Evolutionary conservation across 768 basidiomycete genomes (phyloP).

Genomic region (Postia placenta): DNA sequence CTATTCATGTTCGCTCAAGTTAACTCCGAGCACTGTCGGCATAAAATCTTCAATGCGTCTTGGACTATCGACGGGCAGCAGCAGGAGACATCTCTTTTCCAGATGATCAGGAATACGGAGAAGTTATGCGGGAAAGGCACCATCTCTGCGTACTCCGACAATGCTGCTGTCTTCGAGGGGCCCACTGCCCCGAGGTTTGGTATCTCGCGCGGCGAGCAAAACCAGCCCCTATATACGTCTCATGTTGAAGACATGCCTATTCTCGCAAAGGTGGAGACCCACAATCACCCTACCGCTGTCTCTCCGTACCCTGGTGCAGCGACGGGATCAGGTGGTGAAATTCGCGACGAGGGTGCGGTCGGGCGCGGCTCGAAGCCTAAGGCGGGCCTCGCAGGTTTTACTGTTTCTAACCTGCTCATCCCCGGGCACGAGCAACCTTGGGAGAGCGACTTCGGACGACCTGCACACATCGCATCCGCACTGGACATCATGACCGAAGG

Average conservation of each 20-base stretch:
- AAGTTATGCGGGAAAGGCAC: constrained; percentile 68
- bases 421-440: constrained; percentile 90
- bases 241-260: constrained; percentile 74
- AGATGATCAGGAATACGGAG: constrained; percentile 98
- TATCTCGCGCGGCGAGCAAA: constrained; percentile 27
- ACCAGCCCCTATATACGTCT: constrained; percentile 45
- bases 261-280: constrained; percentile 96
- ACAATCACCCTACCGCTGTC: constrained; percentile 98
- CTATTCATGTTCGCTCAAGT: constrained; percentile 99
- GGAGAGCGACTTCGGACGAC: constrained; percentile 92
- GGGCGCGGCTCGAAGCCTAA: constrained; percentile 95
- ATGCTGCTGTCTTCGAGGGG: constrained; percentile 91
- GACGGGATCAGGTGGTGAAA: constrained; percentile 97
- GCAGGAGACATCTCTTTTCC: constrained; percentile 74
- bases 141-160: constrained; percentile 96
- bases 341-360: constrained; percentile 95
- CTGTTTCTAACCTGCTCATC: constrained; percentile 89
- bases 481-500: constrained; percentile 97
- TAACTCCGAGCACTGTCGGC: constrained; percentile 99
- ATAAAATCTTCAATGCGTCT: constrained; percentile 98
- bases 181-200: constrained; percentile 70
- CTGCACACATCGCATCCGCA: constrained; percentile 86
- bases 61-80: constrained; percentile 81
- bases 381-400: constrained; percentile 90
- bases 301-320: constrained; percentile 99